Conservation (phyloP, 2,329 filamentous ascomycete species). For the Cadophora gregata region DNA sequence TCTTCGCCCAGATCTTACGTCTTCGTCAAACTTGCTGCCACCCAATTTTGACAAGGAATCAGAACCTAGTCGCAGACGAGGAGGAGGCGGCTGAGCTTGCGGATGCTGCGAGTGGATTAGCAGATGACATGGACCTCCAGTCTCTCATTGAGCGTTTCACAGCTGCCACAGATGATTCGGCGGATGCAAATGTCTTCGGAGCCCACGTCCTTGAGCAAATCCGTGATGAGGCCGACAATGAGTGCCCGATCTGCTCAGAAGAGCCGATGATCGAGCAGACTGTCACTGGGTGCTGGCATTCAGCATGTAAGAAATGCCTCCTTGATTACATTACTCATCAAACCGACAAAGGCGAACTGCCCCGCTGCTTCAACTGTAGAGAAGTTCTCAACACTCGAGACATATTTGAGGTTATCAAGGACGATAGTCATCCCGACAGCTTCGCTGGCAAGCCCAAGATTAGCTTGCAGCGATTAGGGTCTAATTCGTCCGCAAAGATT, state of each 20-base stretch:
- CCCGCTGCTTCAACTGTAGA: conserved; percentile 90
- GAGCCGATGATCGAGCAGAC: conserved; percentile 95
- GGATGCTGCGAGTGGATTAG: conserved; percentile 80
- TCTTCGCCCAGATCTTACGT: conserved; percentile 94
- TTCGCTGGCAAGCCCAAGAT: conserved; percentile 57
- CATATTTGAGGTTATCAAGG: conserved; percentile 88
- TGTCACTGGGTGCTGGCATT: conserved; percentile 97
- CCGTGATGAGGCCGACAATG: conserved; percentile 82
- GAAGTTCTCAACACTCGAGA: conserved; percentile 82
- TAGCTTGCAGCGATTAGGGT: conserved; percentile 64
- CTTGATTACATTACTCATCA: conserved; percentile 89
- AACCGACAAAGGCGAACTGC: conserved; percentile 73
- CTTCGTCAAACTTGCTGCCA: conserved; percentile 95
- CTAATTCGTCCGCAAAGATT: conserved; percentile 85
- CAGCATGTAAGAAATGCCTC: conserved; percentile 93
- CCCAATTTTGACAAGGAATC: conserved; percentile 85
- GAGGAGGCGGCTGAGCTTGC: conserved; percentile 79
- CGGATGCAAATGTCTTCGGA: conserved; percentile 75
- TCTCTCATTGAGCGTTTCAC: conserved; percentile 86
- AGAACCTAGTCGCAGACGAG: conserved; percentile 84
- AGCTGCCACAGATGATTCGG: conserved; percentile 65
- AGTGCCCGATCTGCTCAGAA: conserved; percentile 94
- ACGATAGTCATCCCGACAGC: conserved; percentile 65
- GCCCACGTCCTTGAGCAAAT: conserved; percentile 90
- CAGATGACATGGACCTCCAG: conserved; percentile 95